A percentile compares a stretch with the other conserved stretches of the same genome.
These are phyloP conservation scores for Monilinia polystroma DNA, from an alignment of 2,329 filamentous ascomycete species.

Conservation along the genomic window DNA sequence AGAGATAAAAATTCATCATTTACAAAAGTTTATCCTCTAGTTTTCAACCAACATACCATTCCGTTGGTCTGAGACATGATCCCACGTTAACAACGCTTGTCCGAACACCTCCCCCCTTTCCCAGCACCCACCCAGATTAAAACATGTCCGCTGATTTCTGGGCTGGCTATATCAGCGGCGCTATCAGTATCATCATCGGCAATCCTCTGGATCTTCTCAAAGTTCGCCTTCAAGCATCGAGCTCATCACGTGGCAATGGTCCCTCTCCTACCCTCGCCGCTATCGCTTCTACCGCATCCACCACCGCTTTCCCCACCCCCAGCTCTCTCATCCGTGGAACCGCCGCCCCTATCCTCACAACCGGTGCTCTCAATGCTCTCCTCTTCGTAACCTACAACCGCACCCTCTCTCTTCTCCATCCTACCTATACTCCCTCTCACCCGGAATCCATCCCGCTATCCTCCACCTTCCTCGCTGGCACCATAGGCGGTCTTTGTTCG, in stretches of 20 bases:
- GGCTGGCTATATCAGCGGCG: conserved; percentile 88
- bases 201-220: conserved; percentile 82
- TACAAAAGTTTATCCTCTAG: not conserved
- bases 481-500: conserved; percentile 76
- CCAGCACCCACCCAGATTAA: not conserved
- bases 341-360: conserved; percentile 82
- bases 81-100: conserved; percentile 3
- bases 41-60: not conserved
- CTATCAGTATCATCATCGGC: conserved; percentile 80
- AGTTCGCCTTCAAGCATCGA: conserved; percentile 72
- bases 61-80: conserved; percentile 7
- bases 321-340: conserved; percentile 59
- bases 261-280: conserved; percentile 10
- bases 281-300: conserved; percentile 28
- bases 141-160: conserved; percentile 71
- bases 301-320: conserved; percentile 42
- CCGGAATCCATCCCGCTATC: conserved; percentile 47
- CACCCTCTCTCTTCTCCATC: conserved; percentile 62
- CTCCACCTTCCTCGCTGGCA: conserved; percentile 77
- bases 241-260: conserved; percentile 32
- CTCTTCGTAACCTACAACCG: conserved; percentile 91
- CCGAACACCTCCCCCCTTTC: not conserved
- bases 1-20: not conserved
- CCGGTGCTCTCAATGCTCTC: conserved; percentile 86
- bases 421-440: conserved; percentile 37